A percentile compares a stretch with the other conserved stretches of the same genome.
Evolutionary conservation across 2,329 filamentous ascomycete species (phyloP).

Genomic region (Aspergillus sp.): DNA sequence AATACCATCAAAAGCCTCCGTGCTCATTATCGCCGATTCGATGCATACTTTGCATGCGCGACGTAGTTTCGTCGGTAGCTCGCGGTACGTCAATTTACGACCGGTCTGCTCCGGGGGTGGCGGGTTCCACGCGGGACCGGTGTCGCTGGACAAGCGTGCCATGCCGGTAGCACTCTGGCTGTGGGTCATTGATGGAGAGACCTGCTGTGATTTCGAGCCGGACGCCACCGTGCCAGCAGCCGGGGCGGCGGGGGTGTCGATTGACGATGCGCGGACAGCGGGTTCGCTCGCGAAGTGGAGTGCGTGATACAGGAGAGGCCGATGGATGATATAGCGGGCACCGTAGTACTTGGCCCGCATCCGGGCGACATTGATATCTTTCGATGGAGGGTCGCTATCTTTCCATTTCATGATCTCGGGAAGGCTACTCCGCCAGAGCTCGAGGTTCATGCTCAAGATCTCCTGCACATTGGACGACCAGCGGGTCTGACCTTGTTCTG

Average conservation of each 20-base stretch:
- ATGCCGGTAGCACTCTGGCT: conserved; percentile 29
- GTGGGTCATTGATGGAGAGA: conserved; percentile 35
- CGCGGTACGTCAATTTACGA: conserved; percentile 19
- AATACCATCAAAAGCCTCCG: conserved; percentile 71
- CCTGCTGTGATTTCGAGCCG: conserved; percentile 32
- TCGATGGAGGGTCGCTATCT: conserved; percentile 68
- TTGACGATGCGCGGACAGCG: conserved; percentile 34
- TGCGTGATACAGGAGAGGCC: conserved; percentile 68
- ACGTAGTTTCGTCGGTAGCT: conserved; percentile 46
- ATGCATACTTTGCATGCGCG: conserved; percentile 63
- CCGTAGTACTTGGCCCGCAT: conserved; percentile 94
- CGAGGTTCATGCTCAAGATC: conserved; percentile 48
- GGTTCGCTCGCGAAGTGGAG: conserved; percentile 50
- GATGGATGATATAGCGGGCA: conserved; percentile 82
- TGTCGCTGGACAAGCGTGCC: conserved; percentile 33
- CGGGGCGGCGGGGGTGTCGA: conserved; percentile 31
- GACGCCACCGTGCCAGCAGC: conserved; percentile 5
- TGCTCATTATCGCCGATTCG: conserved; percentile 77
- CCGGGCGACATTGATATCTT: conserved; percentile 76
- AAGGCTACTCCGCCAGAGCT: conserved; percentile 54
- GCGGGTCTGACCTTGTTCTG: conserved; percentile 30
- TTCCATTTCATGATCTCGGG: conserved; percentile 58
- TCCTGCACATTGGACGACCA: conserved; percentile 42
- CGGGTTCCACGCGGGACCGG: conserved; percentile 27
- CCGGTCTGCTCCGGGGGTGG: conserved; percentile 2